Percentiles rank a stretch among this genome's conserved stretches.
Conservation (phyloP, 1,284 basidiomycete genomes). For the Rhodotorula sp. region DNA sequence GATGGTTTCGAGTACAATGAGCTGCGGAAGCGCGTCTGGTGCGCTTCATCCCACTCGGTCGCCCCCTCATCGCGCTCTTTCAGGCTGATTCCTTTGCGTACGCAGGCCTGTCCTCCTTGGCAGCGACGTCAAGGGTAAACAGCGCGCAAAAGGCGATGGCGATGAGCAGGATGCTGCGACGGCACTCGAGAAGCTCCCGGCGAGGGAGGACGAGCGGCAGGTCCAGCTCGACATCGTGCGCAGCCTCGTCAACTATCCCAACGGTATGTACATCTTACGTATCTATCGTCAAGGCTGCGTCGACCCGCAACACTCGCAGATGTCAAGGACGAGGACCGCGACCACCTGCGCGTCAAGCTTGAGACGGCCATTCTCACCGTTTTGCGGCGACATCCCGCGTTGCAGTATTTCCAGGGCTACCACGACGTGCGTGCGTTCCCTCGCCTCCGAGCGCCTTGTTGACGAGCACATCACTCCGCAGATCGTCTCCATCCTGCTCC, state of each 20-base stretch:
- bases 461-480: constrained; percentile 19
- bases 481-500: constrained; percentile 47
- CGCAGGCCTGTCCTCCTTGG: constrained; percentile 33
- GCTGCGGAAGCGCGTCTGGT: constrained; percentile 28
- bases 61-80: too few species aligned
- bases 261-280: constrained; percentile 24
- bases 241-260: constrained; percentile 46
- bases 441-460: neutral
- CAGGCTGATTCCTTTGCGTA: neutral
- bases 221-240: constrained; percentile 47
- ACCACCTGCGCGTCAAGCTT: constrained; percentile 36
- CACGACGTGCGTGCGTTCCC: constrained; percentile 19
- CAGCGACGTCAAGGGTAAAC: constrained; percentile 9
- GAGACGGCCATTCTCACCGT: constrained; percentile 42
- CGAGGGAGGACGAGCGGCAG: constrained; percentile 39
- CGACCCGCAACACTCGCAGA: neutral
- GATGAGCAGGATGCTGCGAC: neutral
- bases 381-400: constrained; percentile 42
- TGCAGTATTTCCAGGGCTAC: constrained; percentile 49
- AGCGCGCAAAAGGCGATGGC: neutral
- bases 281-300: neutral
- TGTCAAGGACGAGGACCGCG: constrained; percentile 33
- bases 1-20: constrained; percentile 31
- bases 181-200: neutral
- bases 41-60: neutral